Evolutionary conservation across 2,329 filamentous ascomycete species (phyloP).

Genomic region (Trichoderma sp.): DNA sequence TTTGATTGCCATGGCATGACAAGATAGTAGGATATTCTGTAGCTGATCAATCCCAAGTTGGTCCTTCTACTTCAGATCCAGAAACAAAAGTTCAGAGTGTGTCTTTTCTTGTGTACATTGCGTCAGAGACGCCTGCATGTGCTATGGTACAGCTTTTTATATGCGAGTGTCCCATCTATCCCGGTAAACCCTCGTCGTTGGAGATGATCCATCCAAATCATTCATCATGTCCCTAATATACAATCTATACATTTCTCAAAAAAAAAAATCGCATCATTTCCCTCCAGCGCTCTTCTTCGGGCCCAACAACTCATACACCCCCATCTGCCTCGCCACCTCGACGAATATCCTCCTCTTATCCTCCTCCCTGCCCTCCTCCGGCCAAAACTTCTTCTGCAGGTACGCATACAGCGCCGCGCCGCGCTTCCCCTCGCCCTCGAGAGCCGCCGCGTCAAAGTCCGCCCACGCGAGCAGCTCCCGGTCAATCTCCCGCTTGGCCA

Average conservation of each 20-base stretch:
- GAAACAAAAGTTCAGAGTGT: background rate
- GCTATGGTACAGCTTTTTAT: slow-evolving; percentile 3
- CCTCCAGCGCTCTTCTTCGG: slow-evolving; percentile 13
- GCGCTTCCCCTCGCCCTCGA: slow-evolving; percentile 34
- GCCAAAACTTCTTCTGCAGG: slow-evolving; percentile 40
- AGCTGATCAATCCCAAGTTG: background rate
- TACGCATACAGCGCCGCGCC: slow-evolving; percentile 43
- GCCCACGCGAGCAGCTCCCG: slow-evolving; percentile 32
- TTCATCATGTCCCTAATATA: slow-evolving; percentile 16
- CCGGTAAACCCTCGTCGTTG: background rate
- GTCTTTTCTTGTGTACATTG: background rate
- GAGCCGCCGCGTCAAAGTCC: slow-evolving; percentile 32
- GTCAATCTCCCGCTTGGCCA: slow-evolving; percentile 44
- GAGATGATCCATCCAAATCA: background rate
- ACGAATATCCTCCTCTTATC: slow-evolving; percentile 29
- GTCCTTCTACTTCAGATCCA: background rate
- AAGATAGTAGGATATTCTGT: background rate
- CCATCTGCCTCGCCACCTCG: slow-evolving; percentile 42
- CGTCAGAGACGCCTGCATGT: background rate
- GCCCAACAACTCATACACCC: slow-evolving; percentile 37
- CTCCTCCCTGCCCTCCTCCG: slow-evolving; percentile 25
- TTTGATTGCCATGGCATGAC: background rate
- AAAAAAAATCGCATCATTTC: background rate
- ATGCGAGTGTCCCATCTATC: background rate
- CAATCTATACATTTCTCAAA: background rate